Percentiles rank a stretch among this genome's conserved stretches.
Evolutionary conservation across 768 basidiomycete species (phyloP).

Genomic region (Naematelia aurantialba): DNA sequence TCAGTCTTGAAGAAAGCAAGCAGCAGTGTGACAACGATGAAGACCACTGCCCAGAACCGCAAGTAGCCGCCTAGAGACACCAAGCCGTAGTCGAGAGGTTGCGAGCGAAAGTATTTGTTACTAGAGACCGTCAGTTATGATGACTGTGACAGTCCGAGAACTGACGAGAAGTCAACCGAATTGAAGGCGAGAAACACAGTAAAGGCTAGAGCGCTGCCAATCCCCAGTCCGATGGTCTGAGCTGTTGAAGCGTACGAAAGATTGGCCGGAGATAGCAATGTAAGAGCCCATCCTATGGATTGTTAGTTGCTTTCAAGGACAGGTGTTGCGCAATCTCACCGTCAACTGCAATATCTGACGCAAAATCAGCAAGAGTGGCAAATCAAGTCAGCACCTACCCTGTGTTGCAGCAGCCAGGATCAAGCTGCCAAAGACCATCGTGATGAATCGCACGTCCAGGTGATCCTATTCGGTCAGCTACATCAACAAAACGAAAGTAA

Average conservation of each 20-base stretch:
- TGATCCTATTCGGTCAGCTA: conserved; percentile 61
- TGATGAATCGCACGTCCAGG: conserved; percentile 71
- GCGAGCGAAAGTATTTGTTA: conserved; percentile 54
- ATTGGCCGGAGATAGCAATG: conserved; percentile 79
- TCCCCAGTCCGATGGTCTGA: conserved; percentile 94
- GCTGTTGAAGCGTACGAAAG: conserved; percentile 96
- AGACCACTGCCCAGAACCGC: conserved; percentile 77
- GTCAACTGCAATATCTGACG: conserved; percentile 93
- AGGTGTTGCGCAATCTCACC: conserved; percentile 52
- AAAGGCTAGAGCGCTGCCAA: conserved; percentile 91
- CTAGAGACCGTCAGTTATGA: conserved; percentile 52
- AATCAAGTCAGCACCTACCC: conserved; percentile 56
- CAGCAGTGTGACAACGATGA: conserved; percentile 82
- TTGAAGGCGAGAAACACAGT: conserved; percentile 97
- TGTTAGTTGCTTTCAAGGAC: background rate
- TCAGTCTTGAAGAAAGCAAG: conserved; percentile 83
- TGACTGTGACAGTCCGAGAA: conserved; percentile 19
- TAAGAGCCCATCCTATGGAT: conserved; percentile 53
- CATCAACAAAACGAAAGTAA: background rate
- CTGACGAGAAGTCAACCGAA: conserved; percentile 80
- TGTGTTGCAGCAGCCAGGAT: conserved; percentile 96
- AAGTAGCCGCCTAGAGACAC: conserved; percentile 70
- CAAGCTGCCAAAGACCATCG: conserved; percentile 77
- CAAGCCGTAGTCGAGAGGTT: conserved; percentile 51
- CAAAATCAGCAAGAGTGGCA: conserved; percentile 43